Base-by-base conservation (phyloP, 805 yeast species). In the Jamesozyma spencerorum region DNA sequence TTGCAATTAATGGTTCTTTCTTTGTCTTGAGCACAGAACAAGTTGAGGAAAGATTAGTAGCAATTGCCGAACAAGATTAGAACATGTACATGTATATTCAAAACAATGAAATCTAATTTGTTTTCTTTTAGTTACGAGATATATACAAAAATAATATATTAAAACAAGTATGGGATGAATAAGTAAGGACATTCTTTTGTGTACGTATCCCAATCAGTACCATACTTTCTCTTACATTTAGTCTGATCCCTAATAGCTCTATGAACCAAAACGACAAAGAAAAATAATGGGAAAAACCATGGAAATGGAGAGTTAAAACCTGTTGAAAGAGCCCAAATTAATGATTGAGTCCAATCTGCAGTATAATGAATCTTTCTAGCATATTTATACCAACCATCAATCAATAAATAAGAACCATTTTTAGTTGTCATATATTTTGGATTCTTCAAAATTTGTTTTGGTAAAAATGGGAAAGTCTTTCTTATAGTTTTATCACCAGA, bases 291-390 rank as follows among this genome's bases (percentile, higher is more conserved):
- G 78, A 82, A 90, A 66, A 92, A 92, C 90, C 95, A 92, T 34
- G 97, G 95, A 70, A 90, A 77, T 37, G 88, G 84, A 2, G 95
- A 84, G 26, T 70, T 71, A 62, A 81, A 79, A 1, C 98, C 98
- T 63, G 96, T 86, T 46, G 79, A 74, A 46, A 92, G 71, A 4
- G 90, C 95, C 98, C 98, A 92, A 35, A 92, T 73, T 52, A 85
- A 68, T 37, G 94, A 75, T 69, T 87, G 96, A 37, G 74, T 68
- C 73, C 79, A 86, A 63, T 92, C 98, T 18, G 95, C 96, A 29
- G 97, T 87, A 71, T 92, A 92, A 66, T 88, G 94, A 47, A 81
- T 78, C 66, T 92, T 92, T 68, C 97, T 81, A 13, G 97, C 97
- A 54, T 81, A 85, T 47, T 72, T 79, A 67, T 80, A 82, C 96